Evolutionary conservation across 306 rosid species (phyloP), one percentile per base, ranked within the genome.

Genomic region (Mucuna pruriens): DNA sequence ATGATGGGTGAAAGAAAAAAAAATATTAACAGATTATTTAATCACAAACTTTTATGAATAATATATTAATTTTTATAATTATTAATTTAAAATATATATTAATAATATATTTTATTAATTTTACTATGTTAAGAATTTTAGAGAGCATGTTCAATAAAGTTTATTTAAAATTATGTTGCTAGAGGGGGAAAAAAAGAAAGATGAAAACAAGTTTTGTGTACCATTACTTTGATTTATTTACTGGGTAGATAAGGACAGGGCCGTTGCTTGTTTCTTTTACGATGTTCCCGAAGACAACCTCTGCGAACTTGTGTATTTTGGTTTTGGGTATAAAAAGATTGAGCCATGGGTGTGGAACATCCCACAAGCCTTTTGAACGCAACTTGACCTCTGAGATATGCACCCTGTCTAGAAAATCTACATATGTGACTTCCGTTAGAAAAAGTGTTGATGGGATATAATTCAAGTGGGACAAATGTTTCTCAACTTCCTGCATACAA

Each of bases 331-430:
- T 81, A 13, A 95, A 87, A 82, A 95, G 97, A 88, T 95, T 95
- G 87, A 95, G 98, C 99, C 99, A 95, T 22, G 99, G 99, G 66
- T 95, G 99, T 71, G 98, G 98, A 86, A 95, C 88, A 66, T 95
- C 97, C 99, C 99, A 95, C 84, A 93, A 83, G 46, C 92, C 97
- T 84, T 90, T 93, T 80, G 98, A 90, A 74, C 97, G 89, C 86
- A 95, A 77, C 85, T 91, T 90, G 75, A 90, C 84, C 86, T 94
- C 99, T 6, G 99, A 90, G 71, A 83, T 87, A 81, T 95, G 97
- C 70, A 95, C 99, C 80, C 99, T 91, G 85, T 95, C 98, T 40
- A 95, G 71, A 87, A 95, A 93, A 10, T 93, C 94, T 31, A 87
- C 78, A 54, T 93, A 93, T 65, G 89, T 85, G 74, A 91, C 96